Percentiles rank a stretch among this genome's conserved stretches.
Conservation (phyloP, 2,329 filamentous ascomycete species). For the Magnaporthiopsis incrustans region DNA sequence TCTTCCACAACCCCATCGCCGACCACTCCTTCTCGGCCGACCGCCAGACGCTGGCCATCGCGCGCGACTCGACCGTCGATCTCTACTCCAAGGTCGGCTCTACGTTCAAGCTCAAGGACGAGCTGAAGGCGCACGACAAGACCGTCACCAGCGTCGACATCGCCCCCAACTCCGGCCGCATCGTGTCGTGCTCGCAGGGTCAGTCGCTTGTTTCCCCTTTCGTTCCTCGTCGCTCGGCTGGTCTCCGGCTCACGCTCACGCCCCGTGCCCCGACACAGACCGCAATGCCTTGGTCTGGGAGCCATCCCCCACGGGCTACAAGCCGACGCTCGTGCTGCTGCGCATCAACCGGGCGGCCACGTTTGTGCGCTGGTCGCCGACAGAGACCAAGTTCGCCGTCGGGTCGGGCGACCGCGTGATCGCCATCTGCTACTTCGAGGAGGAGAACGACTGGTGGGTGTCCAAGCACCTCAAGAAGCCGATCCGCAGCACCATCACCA, state of each 20-base stretch:
- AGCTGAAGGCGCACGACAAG: constrained; percentile 95
- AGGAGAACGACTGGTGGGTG: constrained; percentile 99
- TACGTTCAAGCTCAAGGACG: constrained; percentile 77
- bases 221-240: background rate
- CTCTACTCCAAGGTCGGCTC: constrained; percentile 69
- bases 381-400: constrained; percentile 94
- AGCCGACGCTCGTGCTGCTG: constrained; percentile 91
- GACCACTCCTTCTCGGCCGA: constrained; percentile 98
- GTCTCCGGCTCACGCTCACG: background rate
- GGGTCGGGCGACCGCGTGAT: constrained; percentile 94
- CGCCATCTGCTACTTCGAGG: constrained; percentile 96
- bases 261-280: constrained; percentile 44
- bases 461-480: constrained; percentile 99
- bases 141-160: constrained; percentile 94
- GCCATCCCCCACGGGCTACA: constrained; percentile 84
- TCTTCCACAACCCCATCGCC: constrained; percentile 92
- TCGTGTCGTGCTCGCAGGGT: constrained; percentile 97
- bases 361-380: constrained; percentile 94
- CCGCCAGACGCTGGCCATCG: constrained; percentile 78
- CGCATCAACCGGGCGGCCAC: constrained; percentile 96
- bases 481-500: constrained; percentile 93
- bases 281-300: constrained; percentile 99
- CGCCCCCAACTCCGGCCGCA: constrained; percentile 80
- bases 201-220: constrained; percentile 14
- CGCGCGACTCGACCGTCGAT: constrained; percentile 83